Evolutionary conservation across 73 alveolate species (phyloP).

Genomic region (Paramecium sexaurelia): DNA sequence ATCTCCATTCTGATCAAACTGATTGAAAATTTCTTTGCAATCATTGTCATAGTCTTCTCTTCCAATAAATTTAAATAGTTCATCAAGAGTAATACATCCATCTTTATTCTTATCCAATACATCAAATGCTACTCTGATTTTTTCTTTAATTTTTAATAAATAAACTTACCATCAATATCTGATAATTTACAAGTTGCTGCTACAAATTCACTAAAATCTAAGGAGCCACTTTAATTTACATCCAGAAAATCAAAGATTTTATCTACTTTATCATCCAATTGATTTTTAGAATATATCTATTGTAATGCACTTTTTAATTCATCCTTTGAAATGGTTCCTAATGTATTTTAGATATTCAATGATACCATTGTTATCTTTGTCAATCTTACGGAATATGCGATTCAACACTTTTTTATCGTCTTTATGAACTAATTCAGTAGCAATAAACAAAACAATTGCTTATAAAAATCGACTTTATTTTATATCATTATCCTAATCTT

Average conservation of each 20-base stretch:
- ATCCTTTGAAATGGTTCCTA: conserved; percentile 32
- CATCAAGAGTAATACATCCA: conserved; percentile 53
- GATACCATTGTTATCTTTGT: conserved; percentile 32
- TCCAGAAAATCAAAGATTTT: conserved; percentile 39
- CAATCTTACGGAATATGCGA: conserved; percentile 19
- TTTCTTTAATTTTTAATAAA: neutral
- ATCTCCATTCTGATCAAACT: conserved; percentile 30
- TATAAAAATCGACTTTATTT: conserved; percentile 5
- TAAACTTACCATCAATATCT: neutral
- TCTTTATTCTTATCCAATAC: conserved; percentile 23
- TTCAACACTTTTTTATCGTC: conserved; percentile 26
- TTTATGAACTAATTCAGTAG: conserved; percentile 33
- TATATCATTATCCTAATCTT: neutral
- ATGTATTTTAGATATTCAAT: neutral
- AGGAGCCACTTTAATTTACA: conserved; percentile 13
- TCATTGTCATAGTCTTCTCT: neutral
- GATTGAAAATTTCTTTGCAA: conserved; percentile 28
- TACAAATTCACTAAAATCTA: conserved; percentile 54
- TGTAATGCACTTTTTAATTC: conserved; percentile 16
- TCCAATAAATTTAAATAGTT: conserved; percentile 24
- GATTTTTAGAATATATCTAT: neutral
- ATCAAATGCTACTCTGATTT: conserved; percentile 47
- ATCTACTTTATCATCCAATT: conserved; percentile 34
- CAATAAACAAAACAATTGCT: conserved; percentile 40
- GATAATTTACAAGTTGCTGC: conserved; percentile 50